Evolutionary conservation across 169 alveolate genomes (phyloP).

Genomic region (Miamiensis avidus): DNA sequence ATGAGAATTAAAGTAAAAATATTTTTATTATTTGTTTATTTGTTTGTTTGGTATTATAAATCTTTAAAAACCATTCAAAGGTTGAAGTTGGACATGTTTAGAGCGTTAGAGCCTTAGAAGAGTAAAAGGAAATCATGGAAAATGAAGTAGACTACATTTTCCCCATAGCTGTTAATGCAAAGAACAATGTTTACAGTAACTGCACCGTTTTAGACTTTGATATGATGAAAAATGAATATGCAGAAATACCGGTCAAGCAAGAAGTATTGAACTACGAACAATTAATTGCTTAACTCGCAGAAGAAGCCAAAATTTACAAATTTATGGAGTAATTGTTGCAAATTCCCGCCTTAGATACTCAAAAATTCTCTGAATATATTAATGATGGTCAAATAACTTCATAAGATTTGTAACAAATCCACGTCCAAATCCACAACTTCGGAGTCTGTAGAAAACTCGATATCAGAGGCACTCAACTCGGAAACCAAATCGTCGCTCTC

Average conservation of each 20-base stretch:
- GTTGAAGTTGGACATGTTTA: not conserved
- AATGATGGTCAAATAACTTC: not conserved
- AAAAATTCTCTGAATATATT: constrained; percentile 7
- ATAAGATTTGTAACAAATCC: constrained; percentile 2
- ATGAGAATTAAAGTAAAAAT: constrained; percentile 1
- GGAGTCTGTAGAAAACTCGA: constrained; percentile 5
- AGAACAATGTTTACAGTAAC: not conserved
- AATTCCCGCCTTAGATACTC: not conserved
- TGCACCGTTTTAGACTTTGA: constrained; percentile 1
- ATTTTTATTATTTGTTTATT: not conserved
- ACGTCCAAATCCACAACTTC: not conserved
- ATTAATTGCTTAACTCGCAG: not conserved
- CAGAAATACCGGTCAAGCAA: not conserved
- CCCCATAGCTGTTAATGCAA: constrained; percentile 4
- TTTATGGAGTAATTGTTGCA: not conserved
- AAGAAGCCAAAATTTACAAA: not conserved
- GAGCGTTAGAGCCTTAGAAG: constrained; percentile 5
- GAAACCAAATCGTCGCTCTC: constrained; percentile 1
- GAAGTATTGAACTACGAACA: not conserved
- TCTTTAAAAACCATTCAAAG: not conserved
- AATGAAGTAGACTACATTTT: not conserved
- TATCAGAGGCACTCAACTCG: constrained; percentile 8
- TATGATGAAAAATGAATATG: not conserved
- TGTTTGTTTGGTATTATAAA: too few relatives aligned
- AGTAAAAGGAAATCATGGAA: constrained; percentile 8